These are phyloP conservation scores for Terfezia claveryi DNA, from an alignment of 495 filamentous ascomycete genomes.

Conservation along the genomic window DNA sequence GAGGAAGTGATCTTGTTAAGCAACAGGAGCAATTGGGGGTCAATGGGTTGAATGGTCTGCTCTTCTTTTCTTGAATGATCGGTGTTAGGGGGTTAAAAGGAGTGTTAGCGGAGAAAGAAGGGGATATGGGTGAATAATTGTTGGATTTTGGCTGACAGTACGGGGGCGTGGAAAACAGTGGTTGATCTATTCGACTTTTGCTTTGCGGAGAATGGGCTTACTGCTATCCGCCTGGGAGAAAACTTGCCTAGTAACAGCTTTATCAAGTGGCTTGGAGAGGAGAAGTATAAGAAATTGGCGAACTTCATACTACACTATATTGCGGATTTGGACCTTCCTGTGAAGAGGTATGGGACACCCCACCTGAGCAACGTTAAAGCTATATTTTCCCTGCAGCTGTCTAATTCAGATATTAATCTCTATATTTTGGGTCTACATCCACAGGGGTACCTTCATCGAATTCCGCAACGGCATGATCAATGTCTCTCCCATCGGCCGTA, in stretches of 20 bases:
- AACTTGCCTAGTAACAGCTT: conserved; percentile 54
- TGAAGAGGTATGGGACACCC: conserved; percentile 32
- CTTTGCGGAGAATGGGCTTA: conserved; percentile 89
- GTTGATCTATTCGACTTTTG: conserved; percentile 70
- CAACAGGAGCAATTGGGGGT: conserved; percentile 84
- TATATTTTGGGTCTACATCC: neutral
- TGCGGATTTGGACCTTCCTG: conserved; percentile 63
- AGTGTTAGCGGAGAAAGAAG: neutral
- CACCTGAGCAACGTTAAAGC: too few relatives aligned
- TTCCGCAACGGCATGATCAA: conserved; percentile 98
- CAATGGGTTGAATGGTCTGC: conserved; percentile 5
- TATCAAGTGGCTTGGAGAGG: conserved; percentile 83
- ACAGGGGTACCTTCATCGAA: conserved; percentile 78
- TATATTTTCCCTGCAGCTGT: neutral
- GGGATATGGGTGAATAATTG: neutral
- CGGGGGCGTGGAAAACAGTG: conserved; percentile 1
- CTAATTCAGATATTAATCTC: neutral
- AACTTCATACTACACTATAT: conserved; percentile 76
- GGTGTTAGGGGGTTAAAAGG: neutral
- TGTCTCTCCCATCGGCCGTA: conserved; percentile 74
- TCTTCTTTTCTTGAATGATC: neutral
- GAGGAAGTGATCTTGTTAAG: conserved; percentile 69
- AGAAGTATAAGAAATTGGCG: conserved; percentile 70
- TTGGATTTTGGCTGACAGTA: neutral
- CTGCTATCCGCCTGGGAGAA: conserved; percentile 60